Percentiles rank a stretch among this genome's conserved stretches.
These are phyloP conservation scores for Paramecium biaurelia DNA, from an alignment of 73 alveolate genomes.

Conservation along the genomic window DNA sequence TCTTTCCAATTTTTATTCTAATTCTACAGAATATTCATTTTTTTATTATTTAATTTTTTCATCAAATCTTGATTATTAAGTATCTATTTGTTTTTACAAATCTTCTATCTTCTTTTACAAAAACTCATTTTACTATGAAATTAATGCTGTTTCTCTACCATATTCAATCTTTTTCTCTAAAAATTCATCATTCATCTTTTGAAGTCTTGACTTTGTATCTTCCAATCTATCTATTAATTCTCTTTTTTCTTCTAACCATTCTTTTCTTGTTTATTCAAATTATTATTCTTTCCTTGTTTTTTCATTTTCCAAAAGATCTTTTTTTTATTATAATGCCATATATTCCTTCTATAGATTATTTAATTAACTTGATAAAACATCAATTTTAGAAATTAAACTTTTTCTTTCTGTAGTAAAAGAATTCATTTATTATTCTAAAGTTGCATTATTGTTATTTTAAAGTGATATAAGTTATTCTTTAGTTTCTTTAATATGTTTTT, in stretches of 20 bases:
- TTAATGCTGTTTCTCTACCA: conserved; percentile 79
- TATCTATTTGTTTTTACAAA: conserved; percentile 72
- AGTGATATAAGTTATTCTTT: conserved; percentile 58
- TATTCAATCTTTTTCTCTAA: conserved; percentile 77
- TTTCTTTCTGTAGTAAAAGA: conserved; percentile 70
- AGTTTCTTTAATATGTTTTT: conserved; percentile 72
- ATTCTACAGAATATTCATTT: conserved; percentile 70
- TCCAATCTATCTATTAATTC: conserved; percentile 66
- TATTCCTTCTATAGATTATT: conserved; percentile 73
- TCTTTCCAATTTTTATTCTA: conserved; percentile 76
- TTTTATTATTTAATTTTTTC: conserved; percentile 66
- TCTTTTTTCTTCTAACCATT: conserved; percentile 68
- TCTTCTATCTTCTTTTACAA: conserved; percentile 81
- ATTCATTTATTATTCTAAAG: conserved; percentile 62
- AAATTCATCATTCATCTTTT: conserved; percentile 73
- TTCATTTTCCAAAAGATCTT: conserved; percentile 76
- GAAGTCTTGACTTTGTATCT: conserved; percentile 63
- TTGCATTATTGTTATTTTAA: conserved; percentile 53
- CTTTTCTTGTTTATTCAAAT: conserved; percentile 67
- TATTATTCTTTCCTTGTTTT: conserved; percentile 69
- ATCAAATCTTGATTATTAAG: conserved; percentile 76
- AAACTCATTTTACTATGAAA: conserved; percentile 77
- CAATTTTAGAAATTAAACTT: conserved; percentile 72
- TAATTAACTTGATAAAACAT: conserved; percentile 71
- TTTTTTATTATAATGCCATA: conserved; percentile 72